These are phyloP conservation scores for Boletus rubescentipes DNA, from an alignment of 768 basidiomycete species.

Conservation along the genomic window DNA sequence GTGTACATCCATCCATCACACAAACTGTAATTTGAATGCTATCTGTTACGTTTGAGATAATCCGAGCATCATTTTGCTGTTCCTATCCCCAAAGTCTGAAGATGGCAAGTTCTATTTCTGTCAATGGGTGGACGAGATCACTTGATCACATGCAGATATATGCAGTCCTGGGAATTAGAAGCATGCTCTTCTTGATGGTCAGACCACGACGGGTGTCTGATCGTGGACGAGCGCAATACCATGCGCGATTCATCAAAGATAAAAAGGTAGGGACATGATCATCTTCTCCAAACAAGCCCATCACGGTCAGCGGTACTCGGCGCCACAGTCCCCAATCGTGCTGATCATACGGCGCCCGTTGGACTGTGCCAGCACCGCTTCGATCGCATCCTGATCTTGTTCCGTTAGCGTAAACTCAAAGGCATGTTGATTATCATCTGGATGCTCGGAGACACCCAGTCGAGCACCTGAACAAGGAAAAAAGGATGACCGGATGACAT, in stretches of 20 bases:
- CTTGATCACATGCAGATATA: neutral
- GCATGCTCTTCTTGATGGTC: neutral
- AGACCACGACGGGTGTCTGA: neutral
- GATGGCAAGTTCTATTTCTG: slow-evolving; percentile 4
- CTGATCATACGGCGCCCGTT: slow-evolving; percentile 61
- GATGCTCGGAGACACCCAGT: slow-evolving; percentile 72
- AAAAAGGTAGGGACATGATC: neutral
- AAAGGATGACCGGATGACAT: neutral
- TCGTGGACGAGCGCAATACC: neutral
- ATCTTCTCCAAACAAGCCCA: neutral
- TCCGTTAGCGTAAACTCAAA: slow-evolving; percentile 57
- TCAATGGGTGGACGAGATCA: neutral
- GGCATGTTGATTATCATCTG: slow-evolving; percentile 62
- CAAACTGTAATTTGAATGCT: slow-evolving; percentile 2
- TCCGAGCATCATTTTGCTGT: neutral
- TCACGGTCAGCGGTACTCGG: slow-evolving; percentile 60
- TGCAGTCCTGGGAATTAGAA: neutral
- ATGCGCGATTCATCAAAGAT: neutral
- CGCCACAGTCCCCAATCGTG: slow-evolving; percentile 79
- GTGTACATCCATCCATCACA: slow-evolving; percentile 17
- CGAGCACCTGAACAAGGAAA: slow-evolving; percentile 52
- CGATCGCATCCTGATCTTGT: slow-evolving; percentile 62
- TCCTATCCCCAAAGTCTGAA: neutral
- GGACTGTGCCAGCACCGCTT: slow-evolving; percentile 59
- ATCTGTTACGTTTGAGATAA: slow-evolving; percentile 7